phyloP scores from a whole-genome alignment of 306 rosid species.

The Amphicarpaea edgeworthii region DNA sequence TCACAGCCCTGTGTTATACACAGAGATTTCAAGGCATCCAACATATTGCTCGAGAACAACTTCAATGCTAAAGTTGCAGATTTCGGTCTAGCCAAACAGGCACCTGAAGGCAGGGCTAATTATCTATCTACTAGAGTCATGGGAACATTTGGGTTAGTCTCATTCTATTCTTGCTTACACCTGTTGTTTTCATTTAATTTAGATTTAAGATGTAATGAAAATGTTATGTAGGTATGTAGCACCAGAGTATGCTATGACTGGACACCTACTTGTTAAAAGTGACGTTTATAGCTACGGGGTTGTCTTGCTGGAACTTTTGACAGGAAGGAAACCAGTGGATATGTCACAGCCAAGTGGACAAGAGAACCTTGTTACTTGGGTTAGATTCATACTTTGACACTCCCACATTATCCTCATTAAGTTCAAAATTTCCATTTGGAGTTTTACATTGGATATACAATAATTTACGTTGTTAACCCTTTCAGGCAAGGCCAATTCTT shows the following conservation, averaged over 20 bases:
- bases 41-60: conserved; percentile 92
- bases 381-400: conserved; percentile 53
- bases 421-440: conserved; percentile 25
- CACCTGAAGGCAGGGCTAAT: conserved; percentile 92
- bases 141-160: conserved; percentile 98
- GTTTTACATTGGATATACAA: conserved; percentile 26
- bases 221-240: conserved; percentile 88
- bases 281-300: conserved; percentile 98
- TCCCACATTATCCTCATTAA: conserved; percentile 28
- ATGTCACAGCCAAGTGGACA: conserved; percentile 96
- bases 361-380: conserved; percentile 98
- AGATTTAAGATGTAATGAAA: conserved; percentile 41
- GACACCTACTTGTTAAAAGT: conserved; percentile 92
- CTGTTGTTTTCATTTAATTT: conserved; percentile 30
- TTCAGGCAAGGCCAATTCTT: conserved; percentile 96
- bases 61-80: conserved; percentile 97
- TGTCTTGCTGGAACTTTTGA: conserved; percentile 89
- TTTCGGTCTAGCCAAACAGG: conserved; percentile 97
- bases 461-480: conserved; percentile 37
- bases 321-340: conserved; percentile 95
- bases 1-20: conserved; percentile 98
- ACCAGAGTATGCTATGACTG: conserved; percentile 99
- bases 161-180: conserved; percentile 35
- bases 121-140: conserved; percentile 95
- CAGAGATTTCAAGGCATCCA: conserved; percentile 97